Evolutionary conservation across 1,284 basidiomycete species (phyloP).

Genomic region (Tetrapyrgos nigripes): DNA sequence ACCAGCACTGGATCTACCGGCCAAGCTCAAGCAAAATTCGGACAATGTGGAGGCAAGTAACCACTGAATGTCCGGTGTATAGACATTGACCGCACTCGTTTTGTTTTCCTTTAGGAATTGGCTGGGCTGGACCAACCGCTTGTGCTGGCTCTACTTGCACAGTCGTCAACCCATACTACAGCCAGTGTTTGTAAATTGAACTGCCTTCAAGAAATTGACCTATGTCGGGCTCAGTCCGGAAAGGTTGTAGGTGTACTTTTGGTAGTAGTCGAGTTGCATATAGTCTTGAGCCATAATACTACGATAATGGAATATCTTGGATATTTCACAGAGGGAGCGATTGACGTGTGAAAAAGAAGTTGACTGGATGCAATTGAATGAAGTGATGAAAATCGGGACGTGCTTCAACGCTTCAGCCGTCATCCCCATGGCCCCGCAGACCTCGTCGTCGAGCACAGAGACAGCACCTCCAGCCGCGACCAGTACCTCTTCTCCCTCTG

Average conservation of each 20-base stretch:
- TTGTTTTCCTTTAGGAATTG: not conserved
- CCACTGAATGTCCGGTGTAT: not conserved
- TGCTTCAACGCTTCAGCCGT: too few relatives aligned
- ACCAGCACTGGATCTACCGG: not conserved
- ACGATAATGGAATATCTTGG: too few relatives aligned
- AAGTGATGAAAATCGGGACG: too few relatives aligned
- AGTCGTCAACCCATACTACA: conserved; percentile 4
- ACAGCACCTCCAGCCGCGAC: not conserved
- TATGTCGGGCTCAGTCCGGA: not conserved
- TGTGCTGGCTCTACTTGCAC: not conserved
- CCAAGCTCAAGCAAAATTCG: not conserved
- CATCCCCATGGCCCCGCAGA: not conserved
- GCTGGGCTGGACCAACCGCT: conserved; percentile 2
- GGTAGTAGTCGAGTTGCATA: too few relatives aligned
- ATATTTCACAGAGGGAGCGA: too few relatives aligned
- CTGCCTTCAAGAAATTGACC: not conserved
- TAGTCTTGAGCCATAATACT: too few relatives aligned
- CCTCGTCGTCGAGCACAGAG: not conserved
- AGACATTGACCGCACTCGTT: not conserved
- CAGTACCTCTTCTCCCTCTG: not conserved
- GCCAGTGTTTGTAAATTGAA: not conserved
- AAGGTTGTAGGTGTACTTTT: too few relatives aligned
- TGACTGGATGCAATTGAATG: too few relatives aligned
- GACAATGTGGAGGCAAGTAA: conserved; percentile 7
- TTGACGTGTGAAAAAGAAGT: too few relatives aligned